Percentiles rank a stretch among this genome's conserved stretches.
These are phyloP conservation scores for Colletotrichum sp. DNA, from an alignment of 2,329 filamentous ascomycete species.

Conservation along the genomic window DNA sequence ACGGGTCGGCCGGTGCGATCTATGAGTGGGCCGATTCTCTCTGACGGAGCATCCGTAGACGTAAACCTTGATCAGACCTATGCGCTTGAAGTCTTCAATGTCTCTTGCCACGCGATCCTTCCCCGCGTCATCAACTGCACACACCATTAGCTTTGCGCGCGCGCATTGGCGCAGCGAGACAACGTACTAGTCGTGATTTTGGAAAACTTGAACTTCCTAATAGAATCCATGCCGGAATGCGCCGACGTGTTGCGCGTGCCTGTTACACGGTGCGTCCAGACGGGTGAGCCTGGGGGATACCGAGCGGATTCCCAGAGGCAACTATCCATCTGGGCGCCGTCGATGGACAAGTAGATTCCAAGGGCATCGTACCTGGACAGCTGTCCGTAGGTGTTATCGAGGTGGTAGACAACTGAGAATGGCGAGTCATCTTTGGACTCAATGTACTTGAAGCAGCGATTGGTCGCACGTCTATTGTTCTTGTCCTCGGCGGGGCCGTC, in stretches of 20 bases:
- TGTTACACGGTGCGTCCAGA: neutral
- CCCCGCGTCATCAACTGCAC: slow-evolving; percentile 14
- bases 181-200: slow-evolving; percentile 21
- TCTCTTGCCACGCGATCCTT: slow-evolving; percentile 7
- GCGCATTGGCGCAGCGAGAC: too few species aligned
- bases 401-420: slow-evolving; percentile 22
- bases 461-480: neutral
- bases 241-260: neutral
- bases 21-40: neutral
- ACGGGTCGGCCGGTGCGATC: neutral
- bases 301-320: neutral
- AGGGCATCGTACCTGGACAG: slow-evolving; percentile 11
- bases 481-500: slow-evolving; percentile 1
- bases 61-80: slow-evolving; percentile 25
- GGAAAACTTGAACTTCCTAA: slow-evolving; percentile 25
- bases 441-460: slow-evolving; percentile 19
- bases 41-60: slow-evolving; percentile 5
- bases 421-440: slow-evolving; percentile 24
- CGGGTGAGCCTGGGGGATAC: neutral
- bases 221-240: neutral
- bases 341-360: slow-evolving; percentile 20
- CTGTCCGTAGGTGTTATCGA: slow-evolving; percentile 12
- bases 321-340: slow-evolving; percentile 17
- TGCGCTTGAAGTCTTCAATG: slow-evolving; percentile 2
- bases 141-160: neutral